A percentile compares a stretch with the other conserved stretches of the same genome.
Conservation (phyloP, 257 asterid species). For the Solanum commersonii region DNA sequence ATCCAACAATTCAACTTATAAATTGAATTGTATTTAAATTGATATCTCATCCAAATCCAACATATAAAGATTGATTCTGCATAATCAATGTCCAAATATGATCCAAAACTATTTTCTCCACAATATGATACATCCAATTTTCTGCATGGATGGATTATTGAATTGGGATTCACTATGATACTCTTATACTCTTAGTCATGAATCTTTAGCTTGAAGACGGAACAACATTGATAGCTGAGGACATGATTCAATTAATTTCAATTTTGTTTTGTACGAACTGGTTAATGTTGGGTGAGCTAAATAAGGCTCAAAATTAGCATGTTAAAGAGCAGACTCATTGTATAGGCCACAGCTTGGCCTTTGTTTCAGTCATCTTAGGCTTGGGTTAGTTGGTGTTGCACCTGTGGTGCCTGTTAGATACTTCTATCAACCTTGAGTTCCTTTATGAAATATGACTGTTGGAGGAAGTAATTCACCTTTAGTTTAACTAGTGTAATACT, state of each 20-base stretch:
- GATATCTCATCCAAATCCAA: background rate
- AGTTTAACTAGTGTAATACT: background rate
- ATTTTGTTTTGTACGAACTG: background rate
- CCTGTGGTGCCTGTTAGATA: background rate
- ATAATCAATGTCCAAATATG: background rate
- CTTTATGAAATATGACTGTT: background rate
- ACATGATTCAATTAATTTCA: background rate
- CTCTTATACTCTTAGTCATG: background rate
- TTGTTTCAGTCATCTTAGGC: background rate
- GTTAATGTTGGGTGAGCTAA: background rate
- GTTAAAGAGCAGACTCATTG: background rate
- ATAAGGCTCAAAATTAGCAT: background rate
- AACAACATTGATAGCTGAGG: background rate
- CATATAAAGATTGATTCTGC: background rate
- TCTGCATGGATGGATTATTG: background rate
- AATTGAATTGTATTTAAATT: background rate
- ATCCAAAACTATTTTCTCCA: background rate
- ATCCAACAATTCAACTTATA: background rate
- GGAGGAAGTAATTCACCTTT: background rate
- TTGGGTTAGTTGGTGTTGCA: background rate
- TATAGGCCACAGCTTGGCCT: background rate
- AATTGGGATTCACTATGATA: background rate
- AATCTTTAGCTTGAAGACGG: background rate
- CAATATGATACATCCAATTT: background rate
- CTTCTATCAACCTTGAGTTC: background rate